phyloP scores from a whole-genome alignment of 2,329 filamentous ascomycete genomes.

The Aspergillus alliaceus region DNA sequence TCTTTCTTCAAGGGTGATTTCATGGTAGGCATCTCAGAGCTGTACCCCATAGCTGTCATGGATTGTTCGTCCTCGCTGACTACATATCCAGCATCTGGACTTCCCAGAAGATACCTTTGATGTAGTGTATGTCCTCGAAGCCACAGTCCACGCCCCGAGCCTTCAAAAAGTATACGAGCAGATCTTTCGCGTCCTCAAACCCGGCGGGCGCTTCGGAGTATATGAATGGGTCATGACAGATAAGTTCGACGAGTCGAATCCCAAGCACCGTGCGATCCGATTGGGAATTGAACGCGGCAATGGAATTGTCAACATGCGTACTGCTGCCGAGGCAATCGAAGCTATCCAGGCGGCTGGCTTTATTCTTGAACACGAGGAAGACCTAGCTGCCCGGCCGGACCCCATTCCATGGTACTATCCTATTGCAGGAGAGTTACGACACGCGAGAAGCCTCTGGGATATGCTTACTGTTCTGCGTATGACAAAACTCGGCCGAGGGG shows the following conservation, averaged over 20 bases:
- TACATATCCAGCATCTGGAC: slow-evolving; percentile 67
- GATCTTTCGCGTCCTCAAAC: slow-evolving; percentile 92
- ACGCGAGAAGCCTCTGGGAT: neutral
- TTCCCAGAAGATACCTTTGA: slow-evolving; percentile 91
- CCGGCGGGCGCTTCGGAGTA: slow-evolving; percentile 91
- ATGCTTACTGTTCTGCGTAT: neutral
- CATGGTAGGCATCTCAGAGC: slow-evolving; percentile 54
- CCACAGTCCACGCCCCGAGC: slow-evolving; percentile 86
- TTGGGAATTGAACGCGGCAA: slow-evolving; percentile 92
- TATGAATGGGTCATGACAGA: slow-evolving; percentile 99
- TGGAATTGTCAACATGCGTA: slow-evolving; percentile 96
- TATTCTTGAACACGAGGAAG: slow-evolving; percentile 76
- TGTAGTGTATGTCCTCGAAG: slow-evolving; percentile 93
- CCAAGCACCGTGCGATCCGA: slow-evolving; percentile 81
- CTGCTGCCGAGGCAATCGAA: slow-evolving; percentile 72
- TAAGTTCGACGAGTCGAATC: slow-evolving; percentile 82
- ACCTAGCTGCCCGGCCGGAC: slow-evolving; percentile 75
- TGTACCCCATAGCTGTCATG: neutral
- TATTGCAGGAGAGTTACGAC: slow-evolving; percentile 58
- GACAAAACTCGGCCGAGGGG: neutral
- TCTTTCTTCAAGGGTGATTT: slow-evolving; percentile 92
- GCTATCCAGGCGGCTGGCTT: slow-evolving; percentile 88
- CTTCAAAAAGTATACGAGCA: slow-evolving; percentile 89
- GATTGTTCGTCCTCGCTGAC: neutral
- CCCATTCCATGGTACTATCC: slow-evolving; percentile 90